Evolutionary conservation across 805 yeast genomes (phyloP).

Genomic region (Naumovozyma baii): DNA sequence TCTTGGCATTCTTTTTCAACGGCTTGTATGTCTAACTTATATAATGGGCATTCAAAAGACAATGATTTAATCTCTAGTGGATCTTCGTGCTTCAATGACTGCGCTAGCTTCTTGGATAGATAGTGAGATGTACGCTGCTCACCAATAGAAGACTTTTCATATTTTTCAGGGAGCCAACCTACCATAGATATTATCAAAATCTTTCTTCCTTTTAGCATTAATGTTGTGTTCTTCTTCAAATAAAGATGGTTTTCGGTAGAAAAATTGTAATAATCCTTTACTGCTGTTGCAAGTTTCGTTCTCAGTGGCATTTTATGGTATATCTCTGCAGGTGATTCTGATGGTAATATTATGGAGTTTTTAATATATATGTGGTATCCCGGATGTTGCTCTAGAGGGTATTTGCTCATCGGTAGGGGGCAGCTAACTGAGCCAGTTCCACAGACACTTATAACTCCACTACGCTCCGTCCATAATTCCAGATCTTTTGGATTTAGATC

Average conservation of each 20-base stretch:
- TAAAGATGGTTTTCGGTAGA: slow-evolving; percentile 32
- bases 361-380: slow-evolving; percentile 18
- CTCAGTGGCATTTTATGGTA: slow-evolving; percentile 27
- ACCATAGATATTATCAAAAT: slow-evolving; percentile 25
- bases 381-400: slow-evolving; percentile 13
- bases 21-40: slow-evolving; percentile 20
- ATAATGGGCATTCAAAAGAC: slow-evolving; percentile 30
- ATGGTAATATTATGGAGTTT: slow-evolving; percentile 27
- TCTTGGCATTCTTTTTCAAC: slow-evolving; percentile 36
- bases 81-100: slow-evolving; percentile 24
- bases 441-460: slow-evolving; percentile 22
- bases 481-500: slow-evolving; percentile 5
- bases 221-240: slow-evolving; percentile 12
- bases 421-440: slow-evolving; percentile 25
- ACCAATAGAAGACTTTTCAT: slow-evolving; percentile 23
- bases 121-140: slow-evolving; percentile 23
- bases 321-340: slow-evolving; percentile 17
- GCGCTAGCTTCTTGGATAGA: slow-evolving; percentile 21
- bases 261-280: slow-evolving; percentile 32
- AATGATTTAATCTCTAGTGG: slow-evolving; percentile 20
- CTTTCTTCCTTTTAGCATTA: slow-evolving; percentile 10
- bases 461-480: slow-evolving; percentile 7
- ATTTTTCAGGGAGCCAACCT: slow-evolving; percentile 28
- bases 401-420: slow-evolving; percentile 20
- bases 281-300: slow-evolving; percentile 30